Evolutionary conservation across 495 filamentous ascomycete species (phyloP), one percentile per base, ranked within the genome.

Genomic region (Trichocladium uniseriatum): DNA sequence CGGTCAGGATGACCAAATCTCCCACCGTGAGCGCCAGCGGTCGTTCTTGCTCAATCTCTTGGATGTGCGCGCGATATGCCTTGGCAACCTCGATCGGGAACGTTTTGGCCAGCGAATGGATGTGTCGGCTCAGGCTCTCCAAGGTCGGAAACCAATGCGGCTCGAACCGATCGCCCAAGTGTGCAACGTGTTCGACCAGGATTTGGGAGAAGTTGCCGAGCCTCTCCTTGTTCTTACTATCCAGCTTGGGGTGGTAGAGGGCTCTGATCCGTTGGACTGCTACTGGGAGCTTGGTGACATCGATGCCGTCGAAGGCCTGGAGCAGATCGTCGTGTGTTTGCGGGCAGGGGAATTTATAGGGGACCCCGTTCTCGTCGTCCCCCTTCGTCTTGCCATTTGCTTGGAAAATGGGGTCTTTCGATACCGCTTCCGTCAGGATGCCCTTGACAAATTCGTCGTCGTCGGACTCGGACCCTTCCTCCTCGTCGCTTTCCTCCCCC

Each of bases 231-330:
- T 99, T 97, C 32, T 84, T 79, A 51, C 71, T 77, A 45, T 79
- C 75, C 35, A 97, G 74, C 56, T 90, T 89, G n/a, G 89, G 86
- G 57, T 96, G 87, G 59, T 97, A 82, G 10, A 95, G 66, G 6
- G 88, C 81, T 59, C 92, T 78, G 54, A 99, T 94, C 38, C 89
- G 78, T 60, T 91, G 88, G 36, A 96, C 71, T n/a, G 94, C 78
- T 1, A 79, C 82, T 6, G 88, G 85, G 0, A 90, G 63, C 54
- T 92, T 79, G 3, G 80, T 57, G 6, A 75, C 52, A 0, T 81
- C 56, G 28, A 89, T 69, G 28, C 68, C 67, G 49, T 78, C 64
- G 38, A 83, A 78, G 5, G 84, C 76, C 24, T 77, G 57, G 16
- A 95, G 67, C 36, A 99, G 73, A 42, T 89, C 81, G 13, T 75